Evolutionary conservation across 441 rosid species (phyloP).

Genomic region (Sinapis alba): DNA sequence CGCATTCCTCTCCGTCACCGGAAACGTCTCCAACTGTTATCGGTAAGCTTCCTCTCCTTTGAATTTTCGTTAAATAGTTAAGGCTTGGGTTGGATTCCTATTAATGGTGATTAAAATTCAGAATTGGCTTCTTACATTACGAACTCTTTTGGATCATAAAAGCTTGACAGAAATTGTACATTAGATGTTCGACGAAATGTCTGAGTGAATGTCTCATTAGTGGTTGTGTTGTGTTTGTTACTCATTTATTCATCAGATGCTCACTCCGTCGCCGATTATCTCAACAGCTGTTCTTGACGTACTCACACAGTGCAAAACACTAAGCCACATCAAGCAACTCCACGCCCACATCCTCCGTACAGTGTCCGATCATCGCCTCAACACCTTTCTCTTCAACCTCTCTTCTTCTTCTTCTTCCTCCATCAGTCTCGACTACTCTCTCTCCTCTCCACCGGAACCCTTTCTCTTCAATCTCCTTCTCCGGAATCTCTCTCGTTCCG

Average conservation of each 20-base stretch:
- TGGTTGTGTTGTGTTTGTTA: not conserved
- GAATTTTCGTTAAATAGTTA: not conserved
- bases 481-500: constrained; percentile 45
- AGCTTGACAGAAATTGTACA: not conserved
- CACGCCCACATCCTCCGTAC: constrained; percentile 50
- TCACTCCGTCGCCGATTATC: not conserved
- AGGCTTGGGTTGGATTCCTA: not conserved
- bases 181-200: not conserved
- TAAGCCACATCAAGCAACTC: constrained; percentile 46
- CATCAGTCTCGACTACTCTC: constrained; percentile 42
- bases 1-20: not conserved
- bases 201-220: not conserved
- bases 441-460: constrained; percentile 36
- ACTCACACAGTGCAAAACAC: constrained; percentile 40
- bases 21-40: not conserved
- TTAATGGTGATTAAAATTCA: not conserved
- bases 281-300: not conserved
- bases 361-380: constrained; percentile 18
- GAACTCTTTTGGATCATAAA: too few relatives aligned
- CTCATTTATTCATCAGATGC: not conserved
- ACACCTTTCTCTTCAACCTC: constrained; percentile 39
- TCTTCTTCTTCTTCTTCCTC: constrained; percentile 45
- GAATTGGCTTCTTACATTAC: not conserved
- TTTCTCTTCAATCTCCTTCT: constrained; percentile 43
- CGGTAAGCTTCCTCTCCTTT: not conserved